phyloP scores from a whole-genome alignment of 106 monocot genomes.

The Dioscorea zingiberensis region DNA sequence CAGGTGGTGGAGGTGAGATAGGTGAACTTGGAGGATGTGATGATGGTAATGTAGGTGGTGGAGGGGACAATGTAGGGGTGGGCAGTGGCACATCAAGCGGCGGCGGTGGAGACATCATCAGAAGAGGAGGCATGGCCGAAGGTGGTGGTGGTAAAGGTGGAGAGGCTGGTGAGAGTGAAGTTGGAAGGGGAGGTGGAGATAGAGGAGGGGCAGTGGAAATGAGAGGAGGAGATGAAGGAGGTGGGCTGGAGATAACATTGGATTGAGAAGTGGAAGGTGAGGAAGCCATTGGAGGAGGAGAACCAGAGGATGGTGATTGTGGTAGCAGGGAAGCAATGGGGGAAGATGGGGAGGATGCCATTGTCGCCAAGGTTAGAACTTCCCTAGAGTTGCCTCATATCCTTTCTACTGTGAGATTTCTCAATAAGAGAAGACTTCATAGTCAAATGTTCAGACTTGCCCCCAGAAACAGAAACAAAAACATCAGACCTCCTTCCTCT shows the following conservation, averaged over 20 bases:
- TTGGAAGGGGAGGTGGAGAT: neutral
- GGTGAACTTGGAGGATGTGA: neutral
- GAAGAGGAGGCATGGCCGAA: neutral
- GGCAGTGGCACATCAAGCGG: conserved; percentile 2
- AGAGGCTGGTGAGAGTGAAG: conserved; percentile 2
- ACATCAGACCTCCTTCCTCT: neutral
- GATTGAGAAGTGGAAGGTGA: conserved; percentile 1
- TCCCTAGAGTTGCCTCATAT: neutral
- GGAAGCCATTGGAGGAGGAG: neutral
- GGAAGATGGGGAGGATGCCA: conserved; percentile 1
- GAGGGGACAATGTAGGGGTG: neutral
- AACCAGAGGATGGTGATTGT: neutral
- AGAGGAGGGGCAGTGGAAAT: neutral
- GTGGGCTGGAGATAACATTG: neutral
- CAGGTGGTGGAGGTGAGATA: neutral
- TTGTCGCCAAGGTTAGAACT: neutral
- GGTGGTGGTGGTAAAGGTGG: conserved; percentile 14
- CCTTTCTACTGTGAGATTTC: neutral
- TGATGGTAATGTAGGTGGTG: neutral
- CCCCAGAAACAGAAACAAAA: neutral
- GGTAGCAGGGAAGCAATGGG: neutral
- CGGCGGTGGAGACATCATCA: neutral
- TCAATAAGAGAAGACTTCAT: neutral
- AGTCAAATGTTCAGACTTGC: too few species aligned
- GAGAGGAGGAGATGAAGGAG: neutral